Evolutionary conservation across 768 basidiomycete genomes (phyloP), one percentile per base, ranked within the genome.

Genomic region (Omphalotus guepiniiformis): DNA sequence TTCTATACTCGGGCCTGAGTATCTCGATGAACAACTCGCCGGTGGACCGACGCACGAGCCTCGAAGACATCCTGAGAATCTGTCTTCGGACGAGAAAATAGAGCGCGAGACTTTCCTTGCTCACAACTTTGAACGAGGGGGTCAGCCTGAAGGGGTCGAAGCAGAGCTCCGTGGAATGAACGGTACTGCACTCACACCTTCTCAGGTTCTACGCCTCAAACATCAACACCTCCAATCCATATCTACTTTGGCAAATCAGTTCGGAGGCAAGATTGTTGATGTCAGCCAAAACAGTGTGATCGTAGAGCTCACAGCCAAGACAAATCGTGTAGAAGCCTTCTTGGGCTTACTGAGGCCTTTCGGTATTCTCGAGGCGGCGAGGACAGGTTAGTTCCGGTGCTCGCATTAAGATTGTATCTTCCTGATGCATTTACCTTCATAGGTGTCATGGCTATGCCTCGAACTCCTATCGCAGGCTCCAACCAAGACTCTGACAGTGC

Each of bases 391-490:
- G 80, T 71, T 41, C 15, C 50, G 25, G 44, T 34, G 18, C 40
- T 12, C 52, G 26, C 34, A 23, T 36, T 23, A 15, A 26, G 27
- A 35, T 39, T n/a, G 23, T 49, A 53, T 22, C 52, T 35, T 21
- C 16, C 47, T 28, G 44, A 23, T 41, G 13, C 39, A 42, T 42
- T 27, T 4, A n/a, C n/a, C n/a, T n/a, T n/a, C n/a, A n/a, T 52
- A 95, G 94, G 94, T 61, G 70, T 90, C 30, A 99, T 99, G 95
- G 94, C 90, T 5, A 96, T 99, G 89, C 96, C 96, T 3, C 81
- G 96, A 51, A 96, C 96, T 4, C 94, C 95, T 2, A 88, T 98
- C 58, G 63, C 78, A 13, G 35, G 44, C 2, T 70, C 66, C 1
- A 82, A 82, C 4, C 82, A 82, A 5, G 82, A 81, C 12, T 85